phyloP scores from a whole-genome alignment of 2,329 filamentous ascomycete species.

The Trichoderma afroharzianum region DNA sequence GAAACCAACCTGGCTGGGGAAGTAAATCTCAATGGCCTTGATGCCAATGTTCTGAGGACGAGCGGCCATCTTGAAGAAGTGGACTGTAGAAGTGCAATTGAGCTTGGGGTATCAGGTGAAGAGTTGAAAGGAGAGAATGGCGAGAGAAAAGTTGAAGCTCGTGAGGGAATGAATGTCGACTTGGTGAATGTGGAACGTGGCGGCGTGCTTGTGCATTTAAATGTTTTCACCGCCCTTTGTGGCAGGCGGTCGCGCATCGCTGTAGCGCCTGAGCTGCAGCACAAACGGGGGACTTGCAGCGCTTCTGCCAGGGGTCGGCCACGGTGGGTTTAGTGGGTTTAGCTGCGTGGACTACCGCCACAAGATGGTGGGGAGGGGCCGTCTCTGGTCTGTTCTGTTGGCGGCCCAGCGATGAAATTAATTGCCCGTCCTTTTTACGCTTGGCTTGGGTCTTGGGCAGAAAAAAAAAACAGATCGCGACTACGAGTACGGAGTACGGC shows the following conservation, averaged over 20 bases:
- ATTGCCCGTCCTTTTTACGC: no score
- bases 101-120: not conserved
- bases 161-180: not conserved
- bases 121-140: slow-evolving; percentile 2
- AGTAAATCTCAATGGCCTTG: slow-evolving; percentile 89
- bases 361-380: not conserved
- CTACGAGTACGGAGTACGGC: slow-evolving; percentile 14
- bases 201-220: slow-evolving; percentile 10
- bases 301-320: slow-evolving; percentile 10
- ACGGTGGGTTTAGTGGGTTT: not conserved
- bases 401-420: not conserved
- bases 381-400: not conserved
- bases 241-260: slow-evolving; percentile 14
- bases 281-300: not conserved
- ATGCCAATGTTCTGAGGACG: slow-evolving; percentile 87
- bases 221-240: slow-evolving; percentile 24
- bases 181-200: not conserved
- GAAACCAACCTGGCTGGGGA: slow-evolving; percentile 72
- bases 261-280: not conserved
- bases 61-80: slow-evolving; percentile 56
- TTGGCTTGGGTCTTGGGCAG: not conserved
- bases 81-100: not conserved
- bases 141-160: slow-evolving; percentile 16
- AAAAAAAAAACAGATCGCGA: not conserved
- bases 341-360: not conserved